A percentile compares a stretch with the other conserved stretches of the same genome.
These are phyloP conservation scores for Ilex aquifolium DNA, from an alignment of 257 asterid genomes.

Conservation along the genomic window DNA sequence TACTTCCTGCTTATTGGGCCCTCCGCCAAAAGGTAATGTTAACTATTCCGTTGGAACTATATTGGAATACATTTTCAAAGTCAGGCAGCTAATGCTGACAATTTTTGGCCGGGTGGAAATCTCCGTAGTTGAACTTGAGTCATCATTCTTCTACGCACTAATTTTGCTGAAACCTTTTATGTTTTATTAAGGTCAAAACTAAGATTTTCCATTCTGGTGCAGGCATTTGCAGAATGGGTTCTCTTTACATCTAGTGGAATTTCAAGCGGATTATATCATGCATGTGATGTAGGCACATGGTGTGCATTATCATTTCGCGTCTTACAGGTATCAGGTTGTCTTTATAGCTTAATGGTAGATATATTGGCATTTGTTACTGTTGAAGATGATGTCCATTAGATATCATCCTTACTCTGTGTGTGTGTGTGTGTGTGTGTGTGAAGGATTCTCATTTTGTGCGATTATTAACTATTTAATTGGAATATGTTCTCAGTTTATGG, in stretches of 20 bases:
- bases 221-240: conserved; percentile 99
- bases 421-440: no score
- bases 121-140: no score
- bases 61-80: no score
- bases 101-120: no score
- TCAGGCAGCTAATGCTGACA: no score
- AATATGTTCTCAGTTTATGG: conserved; percentile 55
- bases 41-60: conserved; percentile 1
- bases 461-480: conserved; percentile 3
- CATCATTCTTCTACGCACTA: not conserved
- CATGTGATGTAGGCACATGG: conserved; percentile 98
- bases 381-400: no score
- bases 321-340: conserved; percentile 62
- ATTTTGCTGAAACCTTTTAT: not conserved
- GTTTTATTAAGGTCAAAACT: not conserved
- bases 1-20: conserved; percentile 93
- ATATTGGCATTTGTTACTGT: not conserved
- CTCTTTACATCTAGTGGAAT: conserved; percentile 85
- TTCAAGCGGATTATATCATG: conserved; percentile 89
- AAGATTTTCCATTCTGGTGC: conserved; percentile 8
- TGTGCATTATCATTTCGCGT: conserved; percentile 67
- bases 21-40: conserved; percentile 77
- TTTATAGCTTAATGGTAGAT: not conserved
- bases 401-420: no score
- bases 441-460: not conserved